Evolutionary conservation across 148 eudicot species (phyloP), one percentile per base, ranked within the genome.

Genomic region (Persicaria tinctoria): DNA sequence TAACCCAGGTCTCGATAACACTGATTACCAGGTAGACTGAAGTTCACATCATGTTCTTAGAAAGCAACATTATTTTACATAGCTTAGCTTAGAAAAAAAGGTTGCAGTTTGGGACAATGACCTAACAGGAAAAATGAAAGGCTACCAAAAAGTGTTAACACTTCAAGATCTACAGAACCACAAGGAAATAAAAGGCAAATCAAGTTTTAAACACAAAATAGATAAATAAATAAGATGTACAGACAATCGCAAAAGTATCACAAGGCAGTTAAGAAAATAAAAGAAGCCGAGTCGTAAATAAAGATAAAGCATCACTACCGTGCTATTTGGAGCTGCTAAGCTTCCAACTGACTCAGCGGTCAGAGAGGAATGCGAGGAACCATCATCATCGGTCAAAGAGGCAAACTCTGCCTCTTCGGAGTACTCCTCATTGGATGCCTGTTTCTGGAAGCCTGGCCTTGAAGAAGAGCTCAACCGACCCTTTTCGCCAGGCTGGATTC

Each of bases 401-500:
- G 88, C 88, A 78, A 80, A 66, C 82, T 92, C 98, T 44, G 99
- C 90, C 84, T 90, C 99, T 73, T 92, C 99, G 9, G 89, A 92
- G 83, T 89, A 86, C 79, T 95, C 97, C 85, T 89, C 95, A 76
- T 81, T 80, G 10, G 88, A 89, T 72, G 86, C 80, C 83, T 84
- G 91, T 83, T 86, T 86, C 18, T 55, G 77, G 66, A 86, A 78
- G 46, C 79, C 82, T 11, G 85, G 86, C 78, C 77, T 86, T 12
- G 87, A 84, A 46, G 89, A 87, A 48, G 88, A 76, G 74, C 81
- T 79, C 3, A 81, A 73, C 7, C 86, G 84, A 75, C 69, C 80
- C 79, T 76, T 96, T 75, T 89, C 92, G 81, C 82, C 78, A 8
- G 86, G 80, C 78, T 90, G 88, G 69, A 92, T 80, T 77, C 83